Percentiles rank a stretch among this genome's conserved stretches.
Conservation (phyloP, 2,329 filamentous ascomycete species). For the Scolecobasidium constrictum region DNA sequence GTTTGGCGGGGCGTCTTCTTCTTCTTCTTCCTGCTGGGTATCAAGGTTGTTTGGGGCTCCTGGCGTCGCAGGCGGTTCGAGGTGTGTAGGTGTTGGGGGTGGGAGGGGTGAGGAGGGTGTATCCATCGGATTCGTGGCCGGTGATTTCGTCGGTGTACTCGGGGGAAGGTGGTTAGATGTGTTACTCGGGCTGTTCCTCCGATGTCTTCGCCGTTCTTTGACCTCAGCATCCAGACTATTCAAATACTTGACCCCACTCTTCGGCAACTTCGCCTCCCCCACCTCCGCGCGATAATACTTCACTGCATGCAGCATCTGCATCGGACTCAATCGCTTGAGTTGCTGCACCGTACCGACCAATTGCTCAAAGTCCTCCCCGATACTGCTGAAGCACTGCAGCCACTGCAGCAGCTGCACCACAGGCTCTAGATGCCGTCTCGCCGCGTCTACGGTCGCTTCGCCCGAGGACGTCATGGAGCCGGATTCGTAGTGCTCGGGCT, state of each 20-base stretch:
- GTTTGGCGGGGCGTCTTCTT: constrained; percentile 60
- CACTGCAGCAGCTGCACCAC: constrained; percentile 92
- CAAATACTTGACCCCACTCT: constrained; percentile 80
- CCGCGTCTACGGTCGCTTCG: constrained; percentile 76
- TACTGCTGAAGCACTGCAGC: constrained; percentile 93
- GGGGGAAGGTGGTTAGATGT: constrained; percentile 14
- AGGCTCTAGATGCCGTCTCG: constrained; percentile 74
- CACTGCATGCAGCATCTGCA: constrained; percentile 83
- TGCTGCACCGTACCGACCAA: constrained; percentile 84
- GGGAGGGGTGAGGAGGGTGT: constrained; percentile 11
- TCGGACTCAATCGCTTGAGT: constrained; percentile 69
- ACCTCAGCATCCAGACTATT: constrained; percentile 68
- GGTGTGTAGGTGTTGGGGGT: constrained; percentile 15
- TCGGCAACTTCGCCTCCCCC: constrained; percentile 82
- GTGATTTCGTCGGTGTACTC: constrained; percentile 20
- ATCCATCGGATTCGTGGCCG: background rate
- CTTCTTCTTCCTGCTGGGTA: constrained; percentile 42
- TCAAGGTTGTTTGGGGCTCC: constrained; percentile 9
- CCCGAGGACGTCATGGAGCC: constrained; percentile 77
- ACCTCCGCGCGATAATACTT: constrained; percentile 92
- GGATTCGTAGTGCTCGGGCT: constrained; percentile 91
- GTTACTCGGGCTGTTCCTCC: constrained; percentile 11
- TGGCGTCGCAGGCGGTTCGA: constrained; percentile 11
- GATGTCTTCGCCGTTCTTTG: constrained; percentile 32
- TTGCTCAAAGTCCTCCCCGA: constrained; percentile 82